A percentile compares a stretch with the other conserved stretches of the same genome.
Evolutionary conservation across 495 filamentous ascomycete species (phyloP).

Genomic region (Hyaloscypha variabilis): DNA sequence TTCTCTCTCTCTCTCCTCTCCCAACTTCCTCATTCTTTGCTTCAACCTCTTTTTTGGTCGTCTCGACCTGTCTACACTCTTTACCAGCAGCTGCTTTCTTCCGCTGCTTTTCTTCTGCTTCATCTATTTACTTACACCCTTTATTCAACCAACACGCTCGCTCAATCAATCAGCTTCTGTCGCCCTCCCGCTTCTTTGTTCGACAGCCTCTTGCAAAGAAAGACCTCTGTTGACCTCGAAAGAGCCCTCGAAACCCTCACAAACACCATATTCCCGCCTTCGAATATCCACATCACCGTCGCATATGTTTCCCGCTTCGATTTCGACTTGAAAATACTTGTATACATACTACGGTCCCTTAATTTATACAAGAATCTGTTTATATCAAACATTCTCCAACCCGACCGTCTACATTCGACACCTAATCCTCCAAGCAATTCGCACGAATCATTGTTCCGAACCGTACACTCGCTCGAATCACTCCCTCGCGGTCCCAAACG

Average conservation of each 20-base stretch:
- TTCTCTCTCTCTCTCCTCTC: background rate
- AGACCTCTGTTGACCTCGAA: constrained; percentile 26
- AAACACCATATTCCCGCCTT: constrained; percentile 31
- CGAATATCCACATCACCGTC: constrained; percentile 32
- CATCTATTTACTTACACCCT: constrained; percentile 17
- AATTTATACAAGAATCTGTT: constrained; percentile 33
- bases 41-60: constrained; percentile 18
- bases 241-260: constrained; percentile 33
- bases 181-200: constrained; percentile 23
- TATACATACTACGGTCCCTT: constrained; percentile 28
- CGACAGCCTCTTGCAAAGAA: background rate
- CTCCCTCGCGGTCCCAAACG: background rate
- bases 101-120: constrained; percentile 5
- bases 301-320: constrained; percentile 25
- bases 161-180: constrained; percentile 4
- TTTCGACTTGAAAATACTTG: constrained; percentile 26
- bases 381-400: constrained; percentile 37
- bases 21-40: constrained; percentile 6
- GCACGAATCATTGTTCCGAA: constrained; percentile 29
- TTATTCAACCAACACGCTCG: constrained; percentile 20
- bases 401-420: constrained; percentile 25
- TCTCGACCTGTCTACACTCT: constrained; percentile 17
- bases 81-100: constrained; percentile 10
- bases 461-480: constrained; percentile 17
- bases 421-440: constrained; percentile 40